Conservation (phyloP, 768 basidiomycete genomes). For the Daedalea quercina region DNA sequence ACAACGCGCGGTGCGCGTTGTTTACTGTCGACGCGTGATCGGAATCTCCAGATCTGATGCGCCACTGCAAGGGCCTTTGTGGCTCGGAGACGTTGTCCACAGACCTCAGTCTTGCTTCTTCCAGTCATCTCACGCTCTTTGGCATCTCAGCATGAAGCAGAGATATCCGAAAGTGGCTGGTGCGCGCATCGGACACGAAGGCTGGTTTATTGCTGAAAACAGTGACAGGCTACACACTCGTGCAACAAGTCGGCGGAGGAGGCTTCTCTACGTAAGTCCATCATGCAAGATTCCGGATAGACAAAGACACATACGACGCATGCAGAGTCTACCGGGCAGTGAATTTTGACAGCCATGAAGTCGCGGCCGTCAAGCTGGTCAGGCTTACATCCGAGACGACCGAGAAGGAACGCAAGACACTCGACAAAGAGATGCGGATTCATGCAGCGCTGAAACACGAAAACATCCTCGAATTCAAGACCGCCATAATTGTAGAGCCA, state of each 20-base stretch:
- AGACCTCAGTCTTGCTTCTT: too few species aligned
- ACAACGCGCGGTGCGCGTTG: not conserved
- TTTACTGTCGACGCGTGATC: too few species aligned
- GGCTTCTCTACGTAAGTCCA: conserved; percentile 74
- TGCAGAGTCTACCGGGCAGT: conserved; percentile 82
- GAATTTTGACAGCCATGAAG: conserved; percentile 52
- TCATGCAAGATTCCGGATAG: not conserved
- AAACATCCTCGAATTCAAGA: conserved; percentile 81
- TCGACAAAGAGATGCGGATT: conserved; percentile 91
- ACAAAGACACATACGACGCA: not conserved
- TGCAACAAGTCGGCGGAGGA: conserved; percentile 78
- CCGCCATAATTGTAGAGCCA: conserved; percentile 66
- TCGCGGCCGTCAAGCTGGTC: conserved; percentile 88
- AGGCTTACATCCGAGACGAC: conserved; percentile 55
- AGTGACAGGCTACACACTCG: conserved; percentile 55
- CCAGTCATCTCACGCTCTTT: too few species aligned
- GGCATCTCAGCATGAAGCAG: not conserved
- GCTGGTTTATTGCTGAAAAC: not conserved
- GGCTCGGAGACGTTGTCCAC: too few species aligned
- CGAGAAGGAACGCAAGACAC: conserved; percentile 63
- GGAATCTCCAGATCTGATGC: too few species aligned
- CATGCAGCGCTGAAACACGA: conserved; percentile 73
- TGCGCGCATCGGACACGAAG: not conserved
- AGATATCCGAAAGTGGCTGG: conserved; percentile 7
- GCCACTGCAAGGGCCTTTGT: too few species aligned